A percentile compares a stretch with the other conserved stretches of the same genome.
These are phyloP conservation scores for Monilinia aucupariae DNA, from an alignment of 2,329 filamentous ascomycete species.

Conservation along the genomic window DNA sequence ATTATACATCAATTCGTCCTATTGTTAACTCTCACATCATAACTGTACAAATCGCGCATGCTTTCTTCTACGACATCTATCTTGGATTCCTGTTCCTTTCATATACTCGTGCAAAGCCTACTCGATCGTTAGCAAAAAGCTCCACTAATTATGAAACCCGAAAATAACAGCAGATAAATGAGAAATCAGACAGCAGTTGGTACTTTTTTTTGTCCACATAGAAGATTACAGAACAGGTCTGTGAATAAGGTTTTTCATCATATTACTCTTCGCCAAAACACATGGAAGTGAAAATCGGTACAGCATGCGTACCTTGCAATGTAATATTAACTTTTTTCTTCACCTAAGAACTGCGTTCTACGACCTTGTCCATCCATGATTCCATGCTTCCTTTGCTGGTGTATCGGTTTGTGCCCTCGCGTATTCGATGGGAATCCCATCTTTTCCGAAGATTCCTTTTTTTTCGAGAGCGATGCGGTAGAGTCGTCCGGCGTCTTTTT, in stretches of 20 bases:
- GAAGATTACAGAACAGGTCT: constrained; percentile 74
- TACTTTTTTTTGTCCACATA: constrained; percentile 64
- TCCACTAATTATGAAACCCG: background rate
- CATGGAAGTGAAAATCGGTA: constrained; percentile 19
- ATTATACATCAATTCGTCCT: background rate
- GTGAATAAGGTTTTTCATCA: constrained; percentile 71
- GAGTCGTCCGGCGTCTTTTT: constrained; percentile 62
- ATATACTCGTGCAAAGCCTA: background rate
- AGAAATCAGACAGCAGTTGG: constrained; percentile 75
- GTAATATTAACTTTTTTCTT: too few relatives aligned
- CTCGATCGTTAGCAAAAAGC: constrained; percentile 14
- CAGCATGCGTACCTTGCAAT: background rate
- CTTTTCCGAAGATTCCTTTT: constrained; percentile 67
- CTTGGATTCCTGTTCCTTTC: background rate
- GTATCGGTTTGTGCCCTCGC: constrained; percentile 78
- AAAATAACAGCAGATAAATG: constrained; percentile 11
- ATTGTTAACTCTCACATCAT: background rate
- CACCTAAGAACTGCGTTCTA: background rate
- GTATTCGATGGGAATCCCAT: constrained; percentile 87
- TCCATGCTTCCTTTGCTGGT: constrained; percentile 79
- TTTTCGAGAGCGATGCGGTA: constrained; percentile 89
- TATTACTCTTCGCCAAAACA: constrained; percentile 36
- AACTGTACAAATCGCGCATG: background rate
- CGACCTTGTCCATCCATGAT: constrained; percentile 77
- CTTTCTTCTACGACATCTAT: background rate